Conservation (phyloP, 352 stramenopile species). For the Ophiocytium majus region DNA sequence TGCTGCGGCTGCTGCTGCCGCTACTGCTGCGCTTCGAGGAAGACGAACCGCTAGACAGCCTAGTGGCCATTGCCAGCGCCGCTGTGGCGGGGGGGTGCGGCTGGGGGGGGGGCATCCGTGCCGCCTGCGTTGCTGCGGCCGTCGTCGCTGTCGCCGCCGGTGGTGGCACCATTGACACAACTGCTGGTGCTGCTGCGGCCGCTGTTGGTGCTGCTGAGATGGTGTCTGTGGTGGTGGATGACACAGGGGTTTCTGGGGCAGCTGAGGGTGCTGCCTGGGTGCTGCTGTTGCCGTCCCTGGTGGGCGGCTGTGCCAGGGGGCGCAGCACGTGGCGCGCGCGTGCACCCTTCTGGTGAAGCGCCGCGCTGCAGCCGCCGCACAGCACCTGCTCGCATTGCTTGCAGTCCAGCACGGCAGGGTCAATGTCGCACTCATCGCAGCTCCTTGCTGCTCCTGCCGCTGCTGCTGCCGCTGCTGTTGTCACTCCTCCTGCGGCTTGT, state of each 20-base stretch:
- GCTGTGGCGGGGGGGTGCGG: background rate
- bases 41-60: background rate
- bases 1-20: constrained; percentile 4
- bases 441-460: background rate
- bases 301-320: background rate
- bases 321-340: background rate
- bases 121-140: background rate
- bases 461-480: background rate
- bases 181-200: background rate
- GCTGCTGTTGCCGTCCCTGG: background rate
- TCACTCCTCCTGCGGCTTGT: background rate
- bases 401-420: background rate
- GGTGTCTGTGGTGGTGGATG: background rate
- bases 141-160: background rate
- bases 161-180: background rate
- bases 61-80: background rate
- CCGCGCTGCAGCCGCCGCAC: background rate
- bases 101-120: background rate
- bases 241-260: background rate
- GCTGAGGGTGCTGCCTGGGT: no score
- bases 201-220: background rate
- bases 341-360: constrained; percentile 10
- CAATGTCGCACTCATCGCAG: constrained; percentile 14
- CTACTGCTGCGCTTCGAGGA: background rate
- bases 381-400: constrained; percentile 16